Conservation (phyloP, 441 rosid genomes). For the Biscutella laevigata region DNA sequence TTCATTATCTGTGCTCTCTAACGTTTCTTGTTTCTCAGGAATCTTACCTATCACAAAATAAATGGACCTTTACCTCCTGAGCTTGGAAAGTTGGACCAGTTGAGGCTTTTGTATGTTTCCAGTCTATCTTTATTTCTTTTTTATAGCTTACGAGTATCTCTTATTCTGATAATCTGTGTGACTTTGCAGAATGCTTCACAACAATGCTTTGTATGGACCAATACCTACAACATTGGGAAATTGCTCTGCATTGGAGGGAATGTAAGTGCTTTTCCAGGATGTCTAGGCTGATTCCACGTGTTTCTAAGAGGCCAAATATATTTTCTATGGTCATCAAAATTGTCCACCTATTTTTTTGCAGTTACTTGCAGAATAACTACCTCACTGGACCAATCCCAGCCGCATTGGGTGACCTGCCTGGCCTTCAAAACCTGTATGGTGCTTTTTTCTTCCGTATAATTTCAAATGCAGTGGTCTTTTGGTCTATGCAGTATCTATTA, state of each 20-base stretch:
- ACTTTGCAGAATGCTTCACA: slow-evolving; percentile 54
- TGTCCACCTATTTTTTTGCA: slow-evolving; percentile 29
- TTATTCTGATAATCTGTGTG: slow-evolving; percentile 19
- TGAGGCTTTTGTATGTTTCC: slow-evolving; percentile 54
- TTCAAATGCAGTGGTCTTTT: background rate
- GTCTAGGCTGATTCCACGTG: background rate
- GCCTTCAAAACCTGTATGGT: slow-evolving; percentile 67
- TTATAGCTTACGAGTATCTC: slow-evolving; percentile 5
- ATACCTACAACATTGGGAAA: slow-evolving; percentile 76
- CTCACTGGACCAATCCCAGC: slow-evolving; percentile 68
- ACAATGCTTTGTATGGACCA: slow-evolving; percentile 71
- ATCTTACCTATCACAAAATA: slow-evolving; percentile 60
- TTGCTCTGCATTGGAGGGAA: slow-evolving; percentile 60
- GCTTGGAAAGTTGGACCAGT: slow-evolving; percentile 58
- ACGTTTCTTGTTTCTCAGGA: slow-evolving; percentile 37
- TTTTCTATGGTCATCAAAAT: background rate
- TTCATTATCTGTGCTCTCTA: background rate
- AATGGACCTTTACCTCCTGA: slow-evolving; percentile 66
- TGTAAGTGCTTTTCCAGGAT: slow-evolving; percentile 40
- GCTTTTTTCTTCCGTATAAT: slow-evolving; percentile 10
- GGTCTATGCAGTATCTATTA: background rate
- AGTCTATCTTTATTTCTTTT: slow-evolving; percentile 10
- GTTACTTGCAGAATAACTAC: slow-evolving; percentile 88
- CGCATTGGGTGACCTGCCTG: slow-evolving; percentile 69
- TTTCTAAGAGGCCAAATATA: background rate